These are phyloP conservation scores for Adansonia digitata DNA, from an alignment of 345 rosid species.

Conservation along the genomic window DNA sequence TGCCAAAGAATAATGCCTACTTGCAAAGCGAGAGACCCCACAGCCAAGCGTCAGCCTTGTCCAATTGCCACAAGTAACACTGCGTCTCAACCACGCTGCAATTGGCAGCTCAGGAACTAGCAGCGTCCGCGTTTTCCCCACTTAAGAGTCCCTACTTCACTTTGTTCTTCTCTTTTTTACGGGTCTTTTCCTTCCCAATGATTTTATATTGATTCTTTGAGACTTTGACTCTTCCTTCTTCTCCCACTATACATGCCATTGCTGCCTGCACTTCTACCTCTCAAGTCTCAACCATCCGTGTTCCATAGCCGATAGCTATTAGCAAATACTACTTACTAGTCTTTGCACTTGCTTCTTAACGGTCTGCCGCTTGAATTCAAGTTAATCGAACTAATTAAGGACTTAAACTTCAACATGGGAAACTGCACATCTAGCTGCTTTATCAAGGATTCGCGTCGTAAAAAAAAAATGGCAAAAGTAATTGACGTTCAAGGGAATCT, in stretches of 20 bases:
- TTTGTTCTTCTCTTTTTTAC: not conserved
- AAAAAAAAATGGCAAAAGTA: slow-evolving; percentile 19
- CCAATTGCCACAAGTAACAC: not conserved
- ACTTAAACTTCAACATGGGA: slow-evolving; percentile 24
- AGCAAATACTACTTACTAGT: not conserved
- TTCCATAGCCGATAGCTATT: not conserved
- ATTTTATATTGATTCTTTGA: slow-evolving; percentile 8
- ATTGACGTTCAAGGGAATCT: slow-evolving; percentile 27
- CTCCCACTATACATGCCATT: not conserved
- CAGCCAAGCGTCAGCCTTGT: not conserved
- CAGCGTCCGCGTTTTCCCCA: slow-evolving; percentile 14
- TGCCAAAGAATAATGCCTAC: not conserved
- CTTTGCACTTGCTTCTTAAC: not conserved
- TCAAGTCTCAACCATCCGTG: not conserved
- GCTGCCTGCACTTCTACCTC: not conserved
- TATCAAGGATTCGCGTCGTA: not conserved
- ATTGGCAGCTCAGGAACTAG: not conserved
- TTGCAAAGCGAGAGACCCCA: not conserved
- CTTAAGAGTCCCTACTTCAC: not conserved
- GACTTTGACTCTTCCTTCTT: not conserved
- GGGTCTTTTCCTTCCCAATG: not conserved
- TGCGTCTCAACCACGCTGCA: not conserved
- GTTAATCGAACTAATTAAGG: not conserved
- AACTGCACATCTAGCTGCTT: slow-evolving; percentile 24
- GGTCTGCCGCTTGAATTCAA: not conserved